These are phyloP conservation scores for Buxus sempervirens DNA, from an alignment of 164 flowering plant species.

Conservation along the genomic window DNA sequence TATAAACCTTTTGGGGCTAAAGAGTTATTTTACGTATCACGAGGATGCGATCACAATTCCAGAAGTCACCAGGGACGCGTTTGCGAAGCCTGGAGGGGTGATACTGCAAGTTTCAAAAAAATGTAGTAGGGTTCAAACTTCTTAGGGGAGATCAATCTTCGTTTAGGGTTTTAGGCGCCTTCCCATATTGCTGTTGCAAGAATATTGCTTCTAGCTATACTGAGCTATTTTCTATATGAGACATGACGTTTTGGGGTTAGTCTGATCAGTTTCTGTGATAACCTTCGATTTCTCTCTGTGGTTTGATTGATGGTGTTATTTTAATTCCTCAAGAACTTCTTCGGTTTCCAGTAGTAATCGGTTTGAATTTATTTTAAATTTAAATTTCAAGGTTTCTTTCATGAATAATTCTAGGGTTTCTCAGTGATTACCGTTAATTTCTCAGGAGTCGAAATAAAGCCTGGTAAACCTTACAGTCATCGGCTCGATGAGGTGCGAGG, in stretches of 20 bases:
- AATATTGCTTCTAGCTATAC: neutral
- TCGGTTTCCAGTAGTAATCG: neutral
- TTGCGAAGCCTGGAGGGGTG: too few relatives aligned
- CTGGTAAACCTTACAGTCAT: conserved; percentile 55
- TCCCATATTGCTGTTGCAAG: neutral
- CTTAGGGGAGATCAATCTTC: neutral
- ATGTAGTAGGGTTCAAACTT: neutral
- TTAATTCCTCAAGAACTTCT: neutral
- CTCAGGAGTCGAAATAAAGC: conserved; percentile 78
- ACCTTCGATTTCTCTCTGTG: neutral
- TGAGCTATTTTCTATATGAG: too few relatives aligned
- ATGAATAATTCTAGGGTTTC: conserved; percentile 2
- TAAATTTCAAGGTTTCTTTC: neutral
- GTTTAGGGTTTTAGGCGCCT: conserved; percentile 14
- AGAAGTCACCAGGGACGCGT: too few relatives aligned
- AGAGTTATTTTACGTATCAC: too few relatives aligned
- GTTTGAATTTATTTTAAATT: neutral
- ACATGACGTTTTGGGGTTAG: conserved; percentile 30
- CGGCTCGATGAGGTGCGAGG: conserved; percentile 38
- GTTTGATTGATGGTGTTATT: neutral
- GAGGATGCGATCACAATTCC: too few relatives aligned
- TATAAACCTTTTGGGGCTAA: too few relatives aligned
- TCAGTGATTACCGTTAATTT: conserved; percentile 1
- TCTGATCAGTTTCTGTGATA: neutral
- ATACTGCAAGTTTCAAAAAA: too few relatives aligned